These are phyloP conservation scores for Amaranthus tricolor DNA, from an alignment of 179 eudicot genomes.

Conservation along the genomic window DNA sequence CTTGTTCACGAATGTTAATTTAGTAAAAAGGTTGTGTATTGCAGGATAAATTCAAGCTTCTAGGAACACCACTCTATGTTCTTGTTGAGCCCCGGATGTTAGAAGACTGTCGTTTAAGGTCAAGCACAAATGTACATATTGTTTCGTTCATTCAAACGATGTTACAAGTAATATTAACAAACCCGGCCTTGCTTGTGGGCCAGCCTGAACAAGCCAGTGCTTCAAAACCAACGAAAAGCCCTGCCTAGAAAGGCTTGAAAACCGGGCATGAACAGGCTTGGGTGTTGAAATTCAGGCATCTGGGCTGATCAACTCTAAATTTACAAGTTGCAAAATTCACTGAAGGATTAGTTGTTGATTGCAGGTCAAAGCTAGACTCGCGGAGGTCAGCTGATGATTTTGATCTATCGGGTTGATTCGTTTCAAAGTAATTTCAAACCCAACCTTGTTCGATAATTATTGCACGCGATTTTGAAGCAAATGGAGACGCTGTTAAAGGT, in stretches of 20 bases:
- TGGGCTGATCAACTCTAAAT: too few relatives aligned
- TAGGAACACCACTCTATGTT: slow-evolving; percentile 61
- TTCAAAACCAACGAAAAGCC: too few relatives aligned
- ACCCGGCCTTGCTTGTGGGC: too few relatives aligned
- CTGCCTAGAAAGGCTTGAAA: too few relatives aligned
- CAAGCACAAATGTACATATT: not conserved
- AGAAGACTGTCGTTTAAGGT: slow-evolving; percentile 56
- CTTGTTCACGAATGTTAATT: not conserved
- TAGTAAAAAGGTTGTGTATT: slow-evolving; percentile 10
- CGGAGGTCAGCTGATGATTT: slow-evolving; percentile 19
- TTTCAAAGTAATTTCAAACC: not conserved
- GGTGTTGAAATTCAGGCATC: too few relatives aligned
- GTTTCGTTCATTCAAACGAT: not conserved
- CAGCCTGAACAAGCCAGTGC: too few relatives aligned
- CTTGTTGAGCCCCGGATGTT: slow-evolving; percentile 63
- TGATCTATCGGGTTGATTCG: not conserved
- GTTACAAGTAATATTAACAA: not conserved
- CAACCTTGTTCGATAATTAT: not conserved
- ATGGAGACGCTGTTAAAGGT: not conserved
- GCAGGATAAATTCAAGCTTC: slow-evolving; percentile 58
- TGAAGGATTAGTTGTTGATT: not conserved
- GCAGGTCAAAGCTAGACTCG: slow-evolving; percentile 27
- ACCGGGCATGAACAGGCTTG: too few relatives aligned
- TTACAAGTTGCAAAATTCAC: not conserved
- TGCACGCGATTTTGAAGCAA: not conserved